These are phyloP conservation scores for Hylodesmum podocarpum DNA, from an alignment of 306 rosid genomes.

Conservation along the genomic window DNA sequence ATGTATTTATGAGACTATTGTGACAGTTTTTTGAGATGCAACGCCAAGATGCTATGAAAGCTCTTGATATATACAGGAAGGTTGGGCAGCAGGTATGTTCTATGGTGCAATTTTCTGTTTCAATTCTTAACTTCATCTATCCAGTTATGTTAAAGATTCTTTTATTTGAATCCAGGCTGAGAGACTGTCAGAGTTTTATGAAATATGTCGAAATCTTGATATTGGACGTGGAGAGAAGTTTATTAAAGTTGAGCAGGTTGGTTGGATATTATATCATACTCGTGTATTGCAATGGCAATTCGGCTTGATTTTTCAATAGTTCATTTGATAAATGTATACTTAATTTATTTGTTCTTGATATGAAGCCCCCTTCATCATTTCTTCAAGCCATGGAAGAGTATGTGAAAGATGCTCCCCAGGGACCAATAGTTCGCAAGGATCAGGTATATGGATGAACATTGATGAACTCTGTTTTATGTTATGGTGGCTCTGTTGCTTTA, in stretches of 20 bases:
- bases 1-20: conserved; percentile 30
- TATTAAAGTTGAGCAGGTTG: conserved; percentile 94
- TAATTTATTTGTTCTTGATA: conserved; percentile 28
- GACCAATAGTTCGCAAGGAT: conserved; percentile 68
- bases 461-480: conserved; percentile 5
- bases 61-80: conserved; percentile 88
- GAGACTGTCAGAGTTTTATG: conserved; percentile 90
- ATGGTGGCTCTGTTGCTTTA: background rate
- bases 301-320: background rate
- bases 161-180: conserved; percentile 66
- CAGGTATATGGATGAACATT: conserved; percentile 55
- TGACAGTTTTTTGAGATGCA: conserved; percentile 98
- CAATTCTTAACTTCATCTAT: conserved; percentile 25
- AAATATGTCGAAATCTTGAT: conserved; percentile 86
- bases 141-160: conserved; percentile 1
- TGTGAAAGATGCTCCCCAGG: conserved; percentile 85
- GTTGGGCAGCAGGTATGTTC: conserved; percentile 90
- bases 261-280: conserved; percentile 24
- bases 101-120: background rate
- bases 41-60: conserved; percentile 78
- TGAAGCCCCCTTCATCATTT: conserved; percentile 93
- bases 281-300: conserved; percentile 21
- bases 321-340: conserved; percentile 7
- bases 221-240: conserved; percentile 90
- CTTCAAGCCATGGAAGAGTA: conserved; percentile 99